Evolutionary conservation across 768 basidiomycete species (phyloP).

Genomic region (button mushroom (Agaricus bisporus)): DNA sequence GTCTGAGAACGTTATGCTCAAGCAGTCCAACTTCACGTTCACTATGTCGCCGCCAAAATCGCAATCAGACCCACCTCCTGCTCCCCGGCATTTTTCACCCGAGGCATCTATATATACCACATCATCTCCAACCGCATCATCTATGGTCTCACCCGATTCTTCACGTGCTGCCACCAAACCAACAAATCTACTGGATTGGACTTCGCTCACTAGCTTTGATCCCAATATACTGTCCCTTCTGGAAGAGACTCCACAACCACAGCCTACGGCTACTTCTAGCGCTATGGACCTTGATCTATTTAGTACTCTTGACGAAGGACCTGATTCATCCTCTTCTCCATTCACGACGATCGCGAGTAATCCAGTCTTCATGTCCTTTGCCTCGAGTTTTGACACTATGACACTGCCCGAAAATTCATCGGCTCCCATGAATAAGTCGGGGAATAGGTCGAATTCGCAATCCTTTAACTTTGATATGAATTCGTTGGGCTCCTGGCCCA

Average conservation of each 20-base stretch:
- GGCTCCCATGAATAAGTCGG: background rate
- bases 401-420: slow-evolving; percentile 15
- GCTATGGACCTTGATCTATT: slow-evolving; percentile 59
- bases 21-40: slow-evolving; percentile 81
- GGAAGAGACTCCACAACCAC: slow-evolving; percentile 43
- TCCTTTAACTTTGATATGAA: slow-evolving; percentile 43
- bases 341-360: slow-evolving; percentile 82
- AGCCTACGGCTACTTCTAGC: slow-evolving; percentile 47
- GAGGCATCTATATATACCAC: slow-evolving; percentile 16
- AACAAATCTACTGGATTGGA: slow-evolving; percentile 54
- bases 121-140: slow-evolving; percentile 17
- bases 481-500: slow-evolving; percentile 38
- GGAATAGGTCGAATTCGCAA: background rate
- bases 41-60: slow-evolving; percentile 40
- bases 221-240: slow-evolving; percentile 57
- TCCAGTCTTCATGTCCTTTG: slow-evolving; percentile 81
- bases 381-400: slow-evolving; percentile 46
- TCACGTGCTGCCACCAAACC: slow-evolving; percentile 27
- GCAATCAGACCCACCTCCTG: slow-evolving; percentile 10
- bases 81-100: slow-evolving; percentile 13
- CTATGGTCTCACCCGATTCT: slow-evolving; percentile 25
- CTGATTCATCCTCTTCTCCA: slow-evolving; percentile 36
- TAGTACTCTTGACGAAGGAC: slow-evolving; percentile 30
- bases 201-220: slow-evolving; percentile 65
- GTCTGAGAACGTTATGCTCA: slow-evolving; percentile 79